phyloP scores from a whole-genome alignment of 208 protist genomes.

The Leishmania arabica region DNA sequence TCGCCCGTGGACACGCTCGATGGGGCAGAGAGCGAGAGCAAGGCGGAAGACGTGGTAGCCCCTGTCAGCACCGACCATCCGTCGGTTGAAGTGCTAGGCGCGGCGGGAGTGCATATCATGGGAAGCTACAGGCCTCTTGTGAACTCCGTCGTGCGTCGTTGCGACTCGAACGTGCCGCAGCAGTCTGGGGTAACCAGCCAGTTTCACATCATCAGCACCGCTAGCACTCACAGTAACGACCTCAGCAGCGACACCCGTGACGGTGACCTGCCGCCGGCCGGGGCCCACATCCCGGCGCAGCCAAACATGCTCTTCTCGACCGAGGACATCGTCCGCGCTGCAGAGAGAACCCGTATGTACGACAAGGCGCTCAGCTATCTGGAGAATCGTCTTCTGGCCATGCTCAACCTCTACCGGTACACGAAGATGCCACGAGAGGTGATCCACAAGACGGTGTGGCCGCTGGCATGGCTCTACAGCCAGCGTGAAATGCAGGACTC shows the following conservation, averaged over 20 bases:
- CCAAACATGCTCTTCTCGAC: constrained; percentile 82
- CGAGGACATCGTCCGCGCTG: constrained; percentile 83
- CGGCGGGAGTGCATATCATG: constrained; percentile 21
- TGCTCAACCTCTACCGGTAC: constrained; percentile 75
- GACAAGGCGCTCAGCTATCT: constrained; percentile 91
- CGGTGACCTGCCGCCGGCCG: constrained; percentile 16
- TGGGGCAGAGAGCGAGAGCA: constrained; percentile 27
- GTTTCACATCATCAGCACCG: constrained; percentile 17
- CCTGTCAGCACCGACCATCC: not conserved
- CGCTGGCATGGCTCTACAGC: constrained; percentile 89
- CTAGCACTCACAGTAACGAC: constrained; percentile 20
- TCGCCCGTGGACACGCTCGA: constrained; percentile 34
- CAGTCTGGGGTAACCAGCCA: constrained; percentile 5
- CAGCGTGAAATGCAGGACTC: constrained; percentile 92
- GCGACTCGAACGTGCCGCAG: constrained; percentile 12
- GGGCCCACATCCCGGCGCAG: constrained; percentile 43
- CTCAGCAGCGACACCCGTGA: constrained; percentile 26
- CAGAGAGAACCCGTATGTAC: constrained; percentile 86
- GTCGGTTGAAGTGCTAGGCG: constrained; percentile 13
- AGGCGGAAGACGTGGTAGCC: constrained; percentile 15
- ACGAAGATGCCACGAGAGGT: constrained; percentile 67
- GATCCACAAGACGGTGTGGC: constrained; percentile 79
- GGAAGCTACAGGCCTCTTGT: constrained; percentile 38
- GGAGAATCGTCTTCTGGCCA: constrained; percentile 70
- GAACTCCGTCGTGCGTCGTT: constrained; percentile 23